These are phyloP conservation scores for Podila verticillata DNA, from an alignment of 192 early-diverging fungal genomes.

Conservation along the genomic window DNA sequence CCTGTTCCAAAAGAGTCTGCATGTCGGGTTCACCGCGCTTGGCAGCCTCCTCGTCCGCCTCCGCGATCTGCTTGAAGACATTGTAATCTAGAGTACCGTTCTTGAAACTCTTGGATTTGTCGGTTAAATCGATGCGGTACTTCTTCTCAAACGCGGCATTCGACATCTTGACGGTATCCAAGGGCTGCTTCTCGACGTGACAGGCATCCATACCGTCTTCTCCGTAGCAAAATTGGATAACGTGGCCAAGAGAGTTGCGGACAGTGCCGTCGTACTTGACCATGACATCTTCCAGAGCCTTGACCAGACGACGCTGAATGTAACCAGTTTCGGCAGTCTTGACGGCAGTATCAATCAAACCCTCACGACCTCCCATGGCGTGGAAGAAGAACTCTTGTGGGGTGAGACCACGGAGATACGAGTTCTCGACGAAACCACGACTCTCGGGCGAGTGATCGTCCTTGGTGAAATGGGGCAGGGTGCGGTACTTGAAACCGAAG, in stretches of 20 bases:
- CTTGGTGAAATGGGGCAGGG: slow-evolving; percentile 97
- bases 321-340: slow-evolving; percentile 99
- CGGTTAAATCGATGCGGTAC: slow-evolving; percentile 86
- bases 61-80: slow-evolving; percentile 81
- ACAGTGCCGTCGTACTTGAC: slow-evolving; percentile 98
- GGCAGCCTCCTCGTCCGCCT: slow-evolving; percentile 59
- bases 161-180: slow-evolving; percentile 75
- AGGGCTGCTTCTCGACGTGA: slow-evolving; percentile 83
- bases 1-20: slow-evolving; percentile 74
- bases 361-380: slow-evolving; percentile 99
- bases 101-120: slow-evolving; percentile 71
- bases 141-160: slow-evolving; percentile 79
- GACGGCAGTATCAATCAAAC: slow-evolving; percentile 98
- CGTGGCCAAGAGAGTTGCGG: slow-evolving; percentile 91
- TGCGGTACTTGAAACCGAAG: slow-evolving; percentile 93
- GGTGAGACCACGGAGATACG: slow-evolving; percentile 90
- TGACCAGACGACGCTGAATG: slow-evolving; percentile 98
- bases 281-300: slow-evolving; percentile 98
- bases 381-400: slow-evolving; percentile 99
- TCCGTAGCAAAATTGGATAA: slow-evolving; percentile 97
- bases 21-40: slow-evolving; percentile 29
- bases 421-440: slow-evolving; percentile 91
- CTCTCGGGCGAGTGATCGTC: slow-evolving; percentile 95
- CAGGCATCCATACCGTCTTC: slow-evolving; percentile 99
- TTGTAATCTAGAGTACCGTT: slow-evolving; percentile 74